Conservation (phyloP, 352 stramenopile genomes). For the Globisporangium megalacanthum region DNA sequence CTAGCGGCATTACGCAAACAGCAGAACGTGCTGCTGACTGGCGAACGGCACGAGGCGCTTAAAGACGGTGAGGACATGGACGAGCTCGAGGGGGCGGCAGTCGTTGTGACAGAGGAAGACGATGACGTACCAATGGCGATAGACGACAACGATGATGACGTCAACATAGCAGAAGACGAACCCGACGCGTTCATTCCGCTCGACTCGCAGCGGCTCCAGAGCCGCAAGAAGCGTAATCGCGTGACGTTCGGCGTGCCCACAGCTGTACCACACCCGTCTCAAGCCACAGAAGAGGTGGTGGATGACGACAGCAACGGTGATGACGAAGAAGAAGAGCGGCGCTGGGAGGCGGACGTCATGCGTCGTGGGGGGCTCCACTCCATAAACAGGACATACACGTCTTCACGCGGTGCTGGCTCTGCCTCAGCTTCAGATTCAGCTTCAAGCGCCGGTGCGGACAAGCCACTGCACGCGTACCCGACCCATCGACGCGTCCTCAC, state of each 20-base stretch:
- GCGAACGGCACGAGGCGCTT: conserved; percentile 5
- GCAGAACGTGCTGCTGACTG: conserved; percentile 50
- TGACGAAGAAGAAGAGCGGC: conserved; percentile 40
- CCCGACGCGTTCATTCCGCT: conserved; percentile 63
- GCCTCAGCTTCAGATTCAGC: conserved; percentile 4
- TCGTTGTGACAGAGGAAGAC: conserved; percentile 18
- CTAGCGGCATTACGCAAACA: conserved; percentile 49
- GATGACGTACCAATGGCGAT: conserved; percentile 1
- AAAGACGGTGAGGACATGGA: conserved; percentile 8
- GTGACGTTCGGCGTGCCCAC: conserved; percentile 59
- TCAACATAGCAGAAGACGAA: neutral
- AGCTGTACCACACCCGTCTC: conserved; percentile 20
- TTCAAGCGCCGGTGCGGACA: neutral
- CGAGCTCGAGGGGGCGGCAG: conserved; percentile 27
- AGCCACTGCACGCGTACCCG: conserved; percentile 25
- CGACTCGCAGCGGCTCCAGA: conserved; percentile 34
- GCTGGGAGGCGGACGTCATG: conserved; percentile 79
- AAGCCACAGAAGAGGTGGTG: conserved; percentile 37
- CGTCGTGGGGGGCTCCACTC: conserved; percentile 49
- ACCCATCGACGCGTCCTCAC: conserved; percentile 39
- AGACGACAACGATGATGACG: neutral
- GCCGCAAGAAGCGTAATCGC: conserved; percentile 35
- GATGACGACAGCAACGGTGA: conserved; percentile 16
- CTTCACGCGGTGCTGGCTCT: neutral
- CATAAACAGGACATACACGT: neutral